These are phyloP conservation scores for Apostasia ramifera DNA, from an alignment of 106 monocot species.

Conservation along the genomic window DNA sequence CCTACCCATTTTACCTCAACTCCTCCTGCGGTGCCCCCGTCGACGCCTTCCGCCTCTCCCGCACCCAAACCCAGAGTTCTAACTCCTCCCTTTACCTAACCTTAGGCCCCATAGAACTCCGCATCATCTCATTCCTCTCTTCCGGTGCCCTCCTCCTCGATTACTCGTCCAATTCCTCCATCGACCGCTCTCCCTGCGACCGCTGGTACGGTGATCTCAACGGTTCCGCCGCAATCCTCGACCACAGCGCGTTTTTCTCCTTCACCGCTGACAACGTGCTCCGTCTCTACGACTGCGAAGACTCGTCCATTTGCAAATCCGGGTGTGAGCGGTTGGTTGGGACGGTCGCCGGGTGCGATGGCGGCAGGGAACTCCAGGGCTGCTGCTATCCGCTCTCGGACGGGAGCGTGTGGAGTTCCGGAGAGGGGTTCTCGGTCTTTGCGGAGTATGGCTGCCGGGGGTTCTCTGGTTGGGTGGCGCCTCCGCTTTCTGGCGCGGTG, in stretches of 20 bases:
- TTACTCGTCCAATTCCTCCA: constrained; percentile 25
- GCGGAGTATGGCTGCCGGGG: constrained; percentile 70
- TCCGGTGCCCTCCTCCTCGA: constrained; percentile 57
- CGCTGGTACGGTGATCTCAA: constrained; percentile 40
- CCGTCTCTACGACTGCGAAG: constrained; percentile 83
- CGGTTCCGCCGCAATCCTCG: constrained; percentile 3
- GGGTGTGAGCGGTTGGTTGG: constrained; percentile 24
- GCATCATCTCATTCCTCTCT: constrained; percentile 38
- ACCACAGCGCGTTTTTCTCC: constrained; percentile 29
- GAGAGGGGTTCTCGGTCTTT: constrained; percentile 54
- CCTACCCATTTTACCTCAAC: constrained; percentile 71
- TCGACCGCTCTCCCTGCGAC: constrained; percentile 22
- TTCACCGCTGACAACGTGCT: constrained; percentile 52
- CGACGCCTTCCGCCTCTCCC: constrained; percentile 58
- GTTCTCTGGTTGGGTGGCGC: constrained; percentile 75
- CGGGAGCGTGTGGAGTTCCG: constrained; percentile 62
- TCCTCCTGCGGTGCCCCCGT: constrained; percentile 42
- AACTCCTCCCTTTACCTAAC: constrained; percentile 12
- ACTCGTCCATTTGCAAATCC: constrained; percentile 66
- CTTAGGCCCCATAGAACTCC: constrained; percentile 32
- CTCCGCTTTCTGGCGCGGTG: not conserved
- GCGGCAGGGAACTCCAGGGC: constrained; percentile 19
- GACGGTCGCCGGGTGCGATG: constrained; percentile 9
- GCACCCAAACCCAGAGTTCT: constrained; percentile 6
- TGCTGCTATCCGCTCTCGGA: constrained; percentile 86